phyloP scores from a whole-genome alignment of 345 rosid species.

The Linum tenue region DNA sequence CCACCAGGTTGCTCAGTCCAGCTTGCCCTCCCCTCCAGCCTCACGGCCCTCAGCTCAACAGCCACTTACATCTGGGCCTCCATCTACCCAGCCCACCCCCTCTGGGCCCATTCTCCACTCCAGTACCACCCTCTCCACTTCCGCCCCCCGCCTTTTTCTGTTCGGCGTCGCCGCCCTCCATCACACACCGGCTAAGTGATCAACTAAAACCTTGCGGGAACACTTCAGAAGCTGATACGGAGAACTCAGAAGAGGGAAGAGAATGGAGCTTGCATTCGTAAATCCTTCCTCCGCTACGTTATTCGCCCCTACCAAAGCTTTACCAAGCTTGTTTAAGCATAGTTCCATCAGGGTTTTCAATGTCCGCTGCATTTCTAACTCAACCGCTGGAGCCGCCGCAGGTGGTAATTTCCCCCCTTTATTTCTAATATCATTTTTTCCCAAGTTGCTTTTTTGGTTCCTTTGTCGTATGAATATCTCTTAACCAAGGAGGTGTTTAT shows the following conservation, averaged over 20 bases:
- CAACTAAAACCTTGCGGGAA: too few species aligned
- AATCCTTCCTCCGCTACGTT: not conserved
- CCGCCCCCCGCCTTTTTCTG: not conserved
- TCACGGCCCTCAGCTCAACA: slow-evolving; percentile 13
- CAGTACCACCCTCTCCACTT: too few species aligned
- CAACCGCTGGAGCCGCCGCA: slow-evolving; percentile 32
- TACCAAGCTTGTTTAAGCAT: not conserved
- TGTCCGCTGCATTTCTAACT: slow-evolving; percentile 44
- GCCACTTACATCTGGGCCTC: too few species aligned
- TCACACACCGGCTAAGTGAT: too few species aligned
- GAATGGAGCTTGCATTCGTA: not conserved
- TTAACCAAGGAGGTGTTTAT: not conserved
- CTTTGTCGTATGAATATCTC: not conserved
- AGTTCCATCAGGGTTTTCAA: slow-evolving; percentile 19
- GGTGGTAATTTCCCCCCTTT: slow-evolving; percentile 32
- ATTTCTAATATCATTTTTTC: not conserved
- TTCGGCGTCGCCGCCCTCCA: too few species aligned
- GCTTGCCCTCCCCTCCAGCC: slow-evolving; percentile 37
- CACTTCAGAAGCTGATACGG: not conserved
- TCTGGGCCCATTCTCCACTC: too few species aligned
- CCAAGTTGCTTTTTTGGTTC: not conserved
- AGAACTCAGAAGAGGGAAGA: not conserved
- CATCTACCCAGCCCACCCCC: too few species aligned
- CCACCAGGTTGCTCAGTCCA: slow-evolving; percentile 67
- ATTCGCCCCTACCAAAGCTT: not conserved